These are phyloP conservation scores for Termitomyces titanicus DNA, from an alignment of 768 basidiomycete genomes.

Conservation along the genomic window DNA sequence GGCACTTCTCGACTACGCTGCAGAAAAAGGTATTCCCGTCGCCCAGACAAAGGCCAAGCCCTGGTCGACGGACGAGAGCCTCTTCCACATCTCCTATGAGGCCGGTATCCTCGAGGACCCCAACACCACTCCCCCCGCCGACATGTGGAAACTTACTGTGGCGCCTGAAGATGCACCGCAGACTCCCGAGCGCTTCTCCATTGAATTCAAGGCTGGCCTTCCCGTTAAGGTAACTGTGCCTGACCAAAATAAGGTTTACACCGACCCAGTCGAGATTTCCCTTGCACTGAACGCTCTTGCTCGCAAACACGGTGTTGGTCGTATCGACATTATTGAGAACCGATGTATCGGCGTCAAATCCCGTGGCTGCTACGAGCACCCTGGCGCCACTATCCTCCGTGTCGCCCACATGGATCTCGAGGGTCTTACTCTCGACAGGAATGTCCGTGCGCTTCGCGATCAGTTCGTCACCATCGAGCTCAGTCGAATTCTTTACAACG, in stretches of 20 bases:
- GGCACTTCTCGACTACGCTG: constrained; percentile 88
- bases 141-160: constrained; percentile 99
- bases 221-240: constrained; percentile 76
- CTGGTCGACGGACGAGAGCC: constrained; percentile 99
- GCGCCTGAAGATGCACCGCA: constrained; percentile 80
- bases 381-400: constrained; percentile 94
- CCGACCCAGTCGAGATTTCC: constrained; percentile 96
- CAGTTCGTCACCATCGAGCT: constrained; percentile 92
- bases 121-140: constrained; percentile 84
- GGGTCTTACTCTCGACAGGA: constrained; percentile 96
- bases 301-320: constrained; percentile 92
- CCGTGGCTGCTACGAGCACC: constrained; percentile 99
- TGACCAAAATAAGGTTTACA: constrained; percentile 58
- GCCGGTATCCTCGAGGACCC: constrained; percentile 99
- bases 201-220: constrained; percentile 86
- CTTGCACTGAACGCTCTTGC: constrained; percentile 86
- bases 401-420: constrained; percentile 95
- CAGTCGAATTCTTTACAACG: constrained; percentile 93
- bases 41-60: constrained; percentile 95
- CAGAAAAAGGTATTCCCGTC: constrained; percentile 86
- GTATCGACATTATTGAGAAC: constrained; percentile 99
- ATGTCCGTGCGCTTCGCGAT: constrained; percentile 91
- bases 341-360: constrained; percentile 99
- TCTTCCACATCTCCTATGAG: constrained; percentile 99
- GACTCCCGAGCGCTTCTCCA: constrained; percentile 71